Evolutionary conservation across 306 rosid genomes (phyloP), one percentile per base, ranked within the genome.

Genomic region (Cajanus cajan): DNA sequence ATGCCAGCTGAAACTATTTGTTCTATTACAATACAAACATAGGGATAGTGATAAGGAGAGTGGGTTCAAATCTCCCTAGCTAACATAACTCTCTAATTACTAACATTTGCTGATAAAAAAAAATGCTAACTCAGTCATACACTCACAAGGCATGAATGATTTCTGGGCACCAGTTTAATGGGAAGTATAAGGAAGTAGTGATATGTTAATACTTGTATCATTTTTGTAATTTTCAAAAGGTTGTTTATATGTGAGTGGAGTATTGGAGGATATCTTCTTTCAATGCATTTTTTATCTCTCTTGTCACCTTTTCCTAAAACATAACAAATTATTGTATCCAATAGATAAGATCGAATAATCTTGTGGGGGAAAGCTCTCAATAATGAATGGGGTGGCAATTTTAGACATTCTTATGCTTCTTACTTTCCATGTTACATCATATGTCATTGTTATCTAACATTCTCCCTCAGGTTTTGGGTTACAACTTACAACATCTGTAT

Each of bases 391-490:
- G 71, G 68, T 44, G 41, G 73, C 15, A 40, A 39, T 40, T 72
- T 12, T 71, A 45, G 45, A 40, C 43, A 28, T 81, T 54, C 24
- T 43, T 40, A 50, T 58, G 11, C 69, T 19, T 68, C 22, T 68
- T 57, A 47, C 28, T 66, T 43, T 28, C 37, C 48, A 37, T 31
- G 18, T 50, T 57, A 41, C 58, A 21, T 68, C 69, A n/a, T 52
- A 12, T 58, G 64, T 68, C 76, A 48, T 28, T 28, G 50, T 43
- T 45, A 41, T 43, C 66, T 37, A 64, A 6, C 31, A 36, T 51
- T 68, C 67, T 76, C 64, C 50, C 52, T 65, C 28, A 50, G 54
- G 5, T 45, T 85, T 73, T 73, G 63, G 52, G 69, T 64, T 72
- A 6, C 31, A n/a, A n/a, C n/a, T n/a, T n/a, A 28, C 40, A 21